Evolutionary conservation across 1,284 basidiomycete genomes (phyloP).

Genomic region (Tremellales sp.): DNA sequence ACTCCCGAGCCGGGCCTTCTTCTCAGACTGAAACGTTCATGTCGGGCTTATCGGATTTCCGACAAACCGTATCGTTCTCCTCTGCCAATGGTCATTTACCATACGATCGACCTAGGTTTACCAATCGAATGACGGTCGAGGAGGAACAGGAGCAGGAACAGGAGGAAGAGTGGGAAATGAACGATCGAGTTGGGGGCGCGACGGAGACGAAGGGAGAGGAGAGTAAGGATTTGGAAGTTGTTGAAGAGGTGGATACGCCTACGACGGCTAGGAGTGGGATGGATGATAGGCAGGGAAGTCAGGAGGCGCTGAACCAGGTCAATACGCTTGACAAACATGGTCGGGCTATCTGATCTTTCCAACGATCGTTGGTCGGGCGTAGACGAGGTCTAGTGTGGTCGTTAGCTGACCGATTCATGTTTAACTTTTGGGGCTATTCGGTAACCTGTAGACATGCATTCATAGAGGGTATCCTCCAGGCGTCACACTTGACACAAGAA

Average conservation of each 20-base stretch:
- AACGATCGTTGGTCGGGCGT: too few species aligned
- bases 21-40: neutral
- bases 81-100: constrained; percentile 7
- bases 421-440: too few species aligned
- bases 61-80: constrained; percentile 1
- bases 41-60: neutral
- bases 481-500: too few species aligned
- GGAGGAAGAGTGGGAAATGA: constrained; percentile 2
- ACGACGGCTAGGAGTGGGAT: neutral
- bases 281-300: neutral
- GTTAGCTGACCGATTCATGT: too few species aligned
- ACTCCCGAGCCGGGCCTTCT: neutral
- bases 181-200: too few species aligned
- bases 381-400: too few species aligned
- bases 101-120: constrained; percentile 16
- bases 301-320: neutral
- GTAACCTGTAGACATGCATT: too few species aligned
- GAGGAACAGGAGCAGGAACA: constrained; percentile 28
- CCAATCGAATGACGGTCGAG: constrained; percentile 18
- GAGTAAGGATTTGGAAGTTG: neutral
- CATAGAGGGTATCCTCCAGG: too few species aligned
- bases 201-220: neutral
- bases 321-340: constrained; percentile 1
- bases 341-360: too few species aligned
- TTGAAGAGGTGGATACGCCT: neutral